Percentiles rank a stretch among this genome's conserved stretches.
phyloP scores from a whole-genome alignment of 305 asterid species.

The Solanum chacoense region DNA sequence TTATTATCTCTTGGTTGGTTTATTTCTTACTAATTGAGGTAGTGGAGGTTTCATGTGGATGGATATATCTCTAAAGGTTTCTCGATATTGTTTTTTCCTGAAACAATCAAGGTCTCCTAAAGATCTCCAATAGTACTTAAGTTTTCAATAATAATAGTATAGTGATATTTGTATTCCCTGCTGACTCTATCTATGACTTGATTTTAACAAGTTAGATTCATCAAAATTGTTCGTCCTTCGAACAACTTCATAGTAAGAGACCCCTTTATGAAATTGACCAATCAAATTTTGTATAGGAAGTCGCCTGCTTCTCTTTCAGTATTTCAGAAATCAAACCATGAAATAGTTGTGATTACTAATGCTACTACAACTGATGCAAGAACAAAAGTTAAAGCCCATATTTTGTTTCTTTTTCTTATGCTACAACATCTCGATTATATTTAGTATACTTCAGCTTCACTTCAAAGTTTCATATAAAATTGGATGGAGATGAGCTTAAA shows the following conservation, averaged over 20 bases:
- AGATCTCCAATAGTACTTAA: neutral
- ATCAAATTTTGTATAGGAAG: neutral
- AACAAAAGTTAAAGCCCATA: neutral
- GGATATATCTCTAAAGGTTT: neutral
- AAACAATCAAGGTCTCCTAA: neutral
- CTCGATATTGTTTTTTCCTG: neutral
- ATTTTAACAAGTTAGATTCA: neutral
- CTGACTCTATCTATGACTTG: neutral
- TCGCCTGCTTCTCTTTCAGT: neutral
- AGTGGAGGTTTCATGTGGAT: neutral
- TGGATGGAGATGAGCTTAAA: neutral
- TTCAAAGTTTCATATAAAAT: neutral
- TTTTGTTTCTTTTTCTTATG: neutral
- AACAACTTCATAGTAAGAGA: neutral
- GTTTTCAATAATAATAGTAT: too few species aligned
- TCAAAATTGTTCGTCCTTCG: neutral
- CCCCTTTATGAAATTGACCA: neutral
- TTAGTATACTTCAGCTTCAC: neutral
- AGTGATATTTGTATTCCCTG: neutral
- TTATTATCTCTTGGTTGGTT: neutral
- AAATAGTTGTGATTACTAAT: neutral
- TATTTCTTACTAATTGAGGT: neutral
- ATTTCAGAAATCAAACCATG: neutral
- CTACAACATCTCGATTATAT: neutral
- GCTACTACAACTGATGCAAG: neutral